Percentiles rank a stretch among this genome's conserved stretches.
These are phyloP conservation scores for Yarrowia sp. DNA, from an alignment of 805 yeast species.

Conservation along the genomic window DNA sequence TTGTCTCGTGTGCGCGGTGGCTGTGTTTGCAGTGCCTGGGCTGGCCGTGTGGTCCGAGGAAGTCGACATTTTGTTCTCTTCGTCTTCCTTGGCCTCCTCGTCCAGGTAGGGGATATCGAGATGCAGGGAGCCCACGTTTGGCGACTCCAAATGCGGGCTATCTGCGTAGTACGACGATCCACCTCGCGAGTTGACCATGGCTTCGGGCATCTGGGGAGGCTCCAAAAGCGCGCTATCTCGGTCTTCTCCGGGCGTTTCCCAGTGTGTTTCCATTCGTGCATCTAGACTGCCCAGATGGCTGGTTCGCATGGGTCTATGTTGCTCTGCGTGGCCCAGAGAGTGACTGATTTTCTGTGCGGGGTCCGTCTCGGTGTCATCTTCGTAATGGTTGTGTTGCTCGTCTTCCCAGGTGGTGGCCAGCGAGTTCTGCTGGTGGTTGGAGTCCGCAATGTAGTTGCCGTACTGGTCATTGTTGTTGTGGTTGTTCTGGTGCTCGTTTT, in stretches of 20 bases:
- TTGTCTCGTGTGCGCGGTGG: slow-evolving; percentile 5
- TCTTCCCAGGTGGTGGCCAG: slow-evolving; percentile 27
- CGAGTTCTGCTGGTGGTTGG: slow-evolving; percentile 1
- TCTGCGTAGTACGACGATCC: slow-evolving; percentile 27
- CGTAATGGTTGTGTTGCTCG: slow-evolving; percentile 25
- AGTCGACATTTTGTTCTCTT: slow-evolving; percentile 5
- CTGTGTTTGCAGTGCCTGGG: background rate
- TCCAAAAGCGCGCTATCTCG: slow-evolving; percentile 20
- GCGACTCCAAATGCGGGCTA: slow-evolving; percentile 22
- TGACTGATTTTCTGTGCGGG: slow-evolving; percentile 29
- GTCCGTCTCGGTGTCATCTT: slow-evolving; percentile 1
- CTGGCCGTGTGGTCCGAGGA: slow-evolving; percentile 28
- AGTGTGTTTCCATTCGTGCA: slow-evolving; percentile 31
- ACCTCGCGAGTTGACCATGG: slow-evolving; percentile 10
- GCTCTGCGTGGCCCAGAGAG: slow-evolving; percentile 30
- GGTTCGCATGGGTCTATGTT: slow-evolving; percentile 20
- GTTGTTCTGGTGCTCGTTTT: background rate
- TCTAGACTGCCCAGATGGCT: slow-evolving; percentile 21
- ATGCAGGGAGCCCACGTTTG: slow-evolving; percentile 18
- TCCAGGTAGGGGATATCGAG: slow-evolving; percentile 26
- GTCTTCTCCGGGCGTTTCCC: slow-evolving; percentile 30
- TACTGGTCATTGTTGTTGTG: background rate
- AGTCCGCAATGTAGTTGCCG: slow-evolving; percentile 20
- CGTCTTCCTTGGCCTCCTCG: slow-evolving; percentile 25
- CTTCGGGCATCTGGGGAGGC: slow-evolving; percentile 9